Evolutionary conservation across 2,329 filamentous ascomycete genomes (phyloP).

Genomic region (Xylariaceae sp.): DNA sequence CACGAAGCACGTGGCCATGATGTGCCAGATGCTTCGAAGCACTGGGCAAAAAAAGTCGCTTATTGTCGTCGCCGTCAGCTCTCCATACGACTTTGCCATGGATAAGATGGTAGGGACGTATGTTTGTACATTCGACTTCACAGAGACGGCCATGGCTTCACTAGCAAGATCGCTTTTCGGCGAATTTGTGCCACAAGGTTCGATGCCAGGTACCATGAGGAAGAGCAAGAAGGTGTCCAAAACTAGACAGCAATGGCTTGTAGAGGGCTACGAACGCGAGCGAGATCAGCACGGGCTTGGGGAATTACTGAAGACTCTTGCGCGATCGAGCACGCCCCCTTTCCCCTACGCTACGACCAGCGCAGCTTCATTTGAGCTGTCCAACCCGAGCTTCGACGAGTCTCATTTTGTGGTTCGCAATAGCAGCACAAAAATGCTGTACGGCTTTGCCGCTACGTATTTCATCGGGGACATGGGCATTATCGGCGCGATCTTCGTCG

Average conservation of each 20-base stretch:
- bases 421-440: constrained; percentile 84
- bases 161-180: constrained; percentile 81
- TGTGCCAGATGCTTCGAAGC: constrained; percentile 78
- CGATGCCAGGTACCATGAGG: constrained; percentile 68
- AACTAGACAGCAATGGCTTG: constrained; percentile 91
- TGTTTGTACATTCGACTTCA: constrained; percentile 94
- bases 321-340: constrained; percentile 61
- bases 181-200: constrained; percentile 58
- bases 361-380: constrained; percentile 72
- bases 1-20: constrained; percentile 93
- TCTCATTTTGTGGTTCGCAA: constrained; percentile 90
- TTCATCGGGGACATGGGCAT: constrained; percentile 69
- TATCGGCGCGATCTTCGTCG: constrained; percentile 84
- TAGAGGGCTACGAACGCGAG: constrained; percentile 79
- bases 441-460: constrained; percentile 90
- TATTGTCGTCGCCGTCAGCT: constrained; percentile 88
- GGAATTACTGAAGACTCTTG: constrained; percentile 66
- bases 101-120: constrained; percentile 88
- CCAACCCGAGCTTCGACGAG: constrained; percentile 67
- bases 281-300: constrained; percentile 71
- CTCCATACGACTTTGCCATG: constrained; percentile 94
- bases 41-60: constrained; percentile 81
- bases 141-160: constrained; percentile 82
- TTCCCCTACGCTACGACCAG: constrained; percentile 68
- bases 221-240: constrained; percentile 85